phyloP scores from a whole-genome alignment of 2,329 filamentous ascomycete genomes.

The Ophiostoma triangulosporum region DNA sequence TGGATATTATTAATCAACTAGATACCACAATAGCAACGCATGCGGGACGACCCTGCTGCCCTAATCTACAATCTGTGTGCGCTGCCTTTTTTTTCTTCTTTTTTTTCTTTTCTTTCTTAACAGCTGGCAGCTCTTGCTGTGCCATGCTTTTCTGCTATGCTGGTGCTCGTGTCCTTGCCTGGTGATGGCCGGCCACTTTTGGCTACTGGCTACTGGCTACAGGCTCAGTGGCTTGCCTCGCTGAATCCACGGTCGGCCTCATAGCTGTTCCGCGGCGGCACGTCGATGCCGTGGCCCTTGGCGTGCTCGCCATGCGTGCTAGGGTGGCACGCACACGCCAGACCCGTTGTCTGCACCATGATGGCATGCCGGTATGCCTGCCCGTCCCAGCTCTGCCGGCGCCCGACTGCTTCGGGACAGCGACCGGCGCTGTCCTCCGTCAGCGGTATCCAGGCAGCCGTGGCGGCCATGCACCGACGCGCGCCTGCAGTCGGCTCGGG shows the following conservation, averaged over 20 bases:
- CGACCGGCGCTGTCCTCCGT: conserved; percentile 22
- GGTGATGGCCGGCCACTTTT: too few relatives aligned
- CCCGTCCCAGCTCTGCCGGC: conserved; percentile 37
- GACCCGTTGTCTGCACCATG: conserved; percentile 12
- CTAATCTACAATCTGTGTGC: too few relatives aligned
- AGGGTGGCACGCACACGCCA: conserved; percentile 5
- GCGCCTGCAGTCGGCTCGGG: conserved; percentile 11
- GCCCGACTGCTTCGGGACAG: conserved; percentile 15
- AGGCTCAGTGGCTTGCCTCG: background rate
- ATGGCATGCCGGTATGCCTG: conserved; percentile 40
- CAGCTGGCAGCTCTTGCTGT: too few relatives aligned
- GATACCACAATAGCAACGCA: too few relatives aligned
- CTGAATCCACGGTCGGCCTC: conserved; percentile 3
- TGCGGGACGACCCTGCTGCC: too few relatives aligned
- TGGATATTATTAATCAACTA: too few relatives aligned
- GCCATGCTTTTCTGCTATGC: too few relatives aligned
- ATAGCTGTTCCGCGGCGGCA: conserved; percentile 2
- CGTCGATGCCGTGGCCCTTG: background rate
- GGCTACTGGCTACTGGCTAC: too few relatives aligned
- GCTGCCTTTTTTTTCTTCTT: too few relatives aligned
- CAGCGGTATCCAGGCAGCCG: conserved; percentile 32
- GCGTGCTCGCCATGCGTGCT: background rate
- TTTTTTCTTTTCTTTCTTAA: too few relatives aligned
- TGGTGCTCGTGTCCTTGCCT: too few relatives aligned
- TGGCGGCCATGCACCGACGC: conserved; percentile 23